These are phyloP conservation scores for Penicillium argentinense DNA, from an alignment of 495 filamentous ascomycete genomes.

Conservation along the genomic window DNA sequence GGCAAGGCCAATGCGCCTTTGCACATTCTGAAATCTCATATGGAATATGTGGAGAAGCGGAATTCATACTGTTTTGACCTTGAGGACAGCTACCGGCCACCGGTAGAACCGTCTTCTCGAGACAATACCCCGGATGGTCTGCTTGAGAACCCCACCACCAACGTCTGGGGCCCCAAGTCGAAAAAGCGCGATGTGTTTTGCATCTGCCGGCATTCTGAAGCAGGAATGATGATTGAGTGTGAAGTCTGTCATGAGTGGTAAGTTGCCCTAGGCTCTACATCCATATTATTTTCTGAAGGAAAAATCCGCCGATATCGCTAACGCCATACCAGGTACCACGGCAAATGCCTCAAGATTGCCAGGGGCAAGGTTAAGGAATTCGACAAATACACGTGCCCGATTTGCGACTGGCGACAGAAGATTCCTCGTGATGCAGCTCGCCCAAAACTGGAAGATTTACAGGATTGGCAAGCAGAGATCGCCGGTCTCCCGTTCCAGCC, in stretches of 20 bases:
- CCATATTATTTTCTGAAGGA: neutral
- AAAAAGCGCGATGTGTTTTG: constrained; percentile 84
- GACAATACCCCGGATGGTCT: constrained; percentile 75
- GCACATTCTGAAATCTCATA: constrained; percentile 89
- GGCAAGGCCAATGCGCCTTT: constrained; percentile 97
- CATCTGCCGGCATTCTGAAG: constrained; percentile 89
- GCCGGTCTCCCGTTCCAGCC: constrained; percentile 86
- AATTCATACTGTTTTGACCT: constrained; percentile 92
- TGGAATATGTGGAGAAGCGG: constrained; percentile 87
- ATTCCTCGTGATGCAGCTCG: constrained; percentile 98
- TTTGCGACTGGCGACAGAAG: constrained; percentile 96
- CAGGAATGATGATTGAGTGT: constrained; percentile 99
- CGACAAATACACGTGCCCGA: constrained; percentile 97
- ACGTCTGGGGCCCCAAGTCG: constrained; percentile 51
- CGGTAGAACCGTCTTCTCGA: constrained; percentile 87
- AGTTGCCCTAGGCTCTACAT: constrained; percentile 24
- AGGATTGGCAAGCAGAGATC: constrained; percentile 86
- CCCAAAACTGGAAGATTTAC: constrained; percentile 90
- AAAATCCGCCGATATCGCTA: neutral
- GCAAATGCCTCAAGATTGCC: constrained; percentile 97
- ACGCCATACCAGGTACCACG: constrained; percentile 73
- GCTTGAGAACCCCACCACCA: constrained; percentile 45
- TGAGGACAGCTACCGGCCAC: constrained; percentile 82
- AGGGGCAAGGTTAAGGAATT: constrained; percentile 97
- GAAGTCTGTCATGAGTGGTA: constrained; percentile 97